Conservation (phyloP, 257 asterid species). For the Ilex aquifolium region DNA sequence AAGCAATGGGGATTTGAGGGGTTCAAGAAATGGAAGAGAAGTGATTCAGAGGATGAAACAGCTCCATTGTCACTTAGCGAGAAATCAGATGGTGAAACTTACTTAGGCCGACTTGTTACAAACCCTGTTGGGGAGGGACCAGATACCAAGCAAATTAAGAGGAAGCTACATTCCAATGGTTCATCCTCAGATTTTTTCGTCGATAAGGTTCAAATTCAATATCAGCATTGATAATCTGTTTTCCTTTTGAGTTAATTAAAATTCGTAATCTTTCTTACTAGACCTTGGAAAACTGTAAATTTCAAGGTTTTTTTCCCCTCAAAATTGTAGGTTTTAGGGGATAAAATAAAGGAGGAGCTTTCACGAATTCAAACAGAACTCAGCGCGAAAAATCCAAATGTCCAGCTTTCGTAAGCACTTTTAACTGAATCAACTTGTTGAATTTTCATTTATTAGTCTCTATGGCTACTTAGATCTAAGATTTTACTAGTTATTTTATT, state of each 20-base stretch:
- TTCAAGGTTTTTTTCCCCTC: background rate
- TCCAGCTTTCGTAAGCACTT: constrained; percentile 47
- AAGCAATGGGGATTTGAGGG: constrained; percentile 66
- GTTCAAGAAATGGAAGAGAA: constrained; percentile 77
- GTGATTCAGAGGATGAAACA: constrained; percentile 41
- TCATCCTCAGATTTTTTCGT: constrained; percentile 69
- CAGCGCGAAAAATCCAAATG: constrained; percentile 22
- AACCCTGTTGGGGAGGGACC: constrained; percentile 59
- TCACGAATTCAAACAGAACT: constrained; percentile 44
- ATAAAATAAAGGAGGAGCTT: constrained; percentile 58
- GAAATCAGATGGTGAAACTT: constrained; percentile 29
- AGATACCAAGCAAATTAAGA: constrained; percentile 60
- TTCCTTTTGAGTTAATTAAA: background rate
- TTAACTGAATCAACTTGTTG: background rate
- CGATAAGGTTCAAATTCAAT: constrained; percentile 47
- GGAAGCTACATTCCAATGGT: constrained; percentile 61
- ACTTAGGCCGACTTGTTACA: constrained; percentile 32
- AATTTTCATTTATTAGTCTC: background rate
- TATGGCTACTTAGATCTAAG: background rate
- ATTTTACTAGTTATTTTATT: background rate
- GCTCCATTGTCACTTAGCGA: constrained; percentile 46
- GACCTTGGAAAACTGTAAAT: too few relatives aligned
- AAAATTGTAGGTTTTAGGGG: constrained; percentile 54
- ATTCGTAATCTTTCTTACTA: too few relatives aligned
- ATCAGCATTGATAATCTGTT: background rate